Percentiles rank a stretch among this genome's conserved stretches.
Evolutionary conservation across 2,329 filamentous ascomycete genomes (phyloP).

Genomic region (Aspergillus fructus): DNA sequence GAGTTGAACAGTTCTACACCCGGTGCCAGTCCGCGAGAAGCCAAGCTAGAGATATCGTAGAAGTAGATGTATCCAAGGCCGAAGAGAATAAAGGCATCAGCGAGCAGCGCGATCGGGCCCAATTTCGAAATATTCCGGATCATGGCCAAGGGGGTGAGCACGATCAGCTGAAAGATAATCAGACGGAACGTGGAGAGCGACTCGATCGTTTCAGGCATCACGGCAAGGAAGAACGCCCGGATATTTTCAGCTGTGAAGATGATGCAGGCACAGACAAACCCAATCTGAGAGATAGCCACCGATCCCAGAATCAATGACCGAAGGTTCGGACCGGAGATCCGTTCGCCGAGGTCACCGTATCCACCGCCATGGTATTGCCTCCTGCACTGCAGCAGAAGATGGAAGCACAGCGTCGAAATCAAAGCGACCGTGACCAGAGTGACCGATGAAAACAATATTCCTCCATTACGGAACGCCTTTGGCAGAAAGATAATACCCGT

Average conservation of each 20-base stretch:
- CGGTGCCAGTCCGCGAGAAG: constrained; percentile 64
- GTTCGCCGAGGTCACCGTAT: constrained; percentile 71
- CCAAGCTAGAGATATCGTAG: constrained; percentile 83
- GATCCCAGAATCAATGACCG: constrained; percentile 66
- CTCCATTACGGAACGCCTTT: constrained; percentile 76
- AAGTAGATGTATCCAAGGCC: constrained; percentile 91
- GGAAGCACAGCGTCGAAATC: constrained; percentile 70
- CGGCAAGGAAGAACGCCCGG: constrained; percentile 64
- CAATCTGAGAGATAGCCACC: constrained; percentile 72
- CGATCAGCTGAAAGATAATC: constrained; percentile 79
- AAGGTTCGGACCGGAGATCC: constrained; percentile 63
- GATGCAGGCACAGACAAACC: constrained; percentile 74
- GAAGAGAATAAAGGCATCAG: constrained; percentile 88
- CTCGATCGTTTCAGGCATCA: constrained; percentile 48
- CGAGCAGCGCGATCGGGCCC: constrained; percentile 84
- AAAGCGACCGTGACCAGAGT: constrained; percentile 65
- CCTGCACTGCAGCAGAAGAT: constrained; percentile 68
- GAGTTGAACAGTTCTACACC: constrained; percentile 88
- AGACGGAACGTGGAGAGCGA: constrained; percentile 58
- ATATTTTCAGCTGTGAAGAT: constrained; percentile 78
- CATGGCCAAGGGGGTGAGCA: constrained; percentile 88
- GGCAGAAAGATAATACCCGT: constrained; percentile 81
- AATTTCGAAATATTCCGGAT: constrained; percentile 95
- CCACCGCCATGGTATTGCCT: constrained; percentile 60
- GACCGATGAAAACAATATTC: constrained; percentile 71